These are phyloP conservation scores for Nakaseomyces bracarensis DNA, from an alignment of 1,139 yeast genomes.

Conservation along the genomic window DNA sequence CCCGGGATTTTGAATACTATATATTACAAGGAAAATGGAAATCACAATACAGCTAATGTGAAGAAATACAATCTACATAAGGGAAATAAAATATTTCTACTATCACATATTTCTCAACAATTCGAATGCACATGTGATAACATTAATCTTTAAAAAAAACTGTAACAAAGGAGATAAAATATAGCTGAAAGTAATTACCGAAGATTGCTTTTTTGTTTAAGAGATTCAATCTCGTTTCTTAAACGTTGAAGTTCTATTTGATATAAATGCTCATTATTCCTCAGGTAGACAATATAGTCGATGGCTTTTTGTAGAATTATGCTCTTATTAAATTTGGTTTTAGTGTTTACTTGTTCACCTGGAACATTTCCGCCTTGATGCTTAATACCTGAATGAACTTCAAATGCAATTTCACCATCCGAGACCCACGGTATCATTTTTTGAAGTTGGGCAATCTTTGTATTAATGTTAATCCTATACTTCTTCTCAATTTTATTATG, in stretches of 20 bases:
- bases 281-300: conserved; percentile 46
- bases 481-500: conserved; percentile 64
- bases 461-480: conserved; percentile 62
- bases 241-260: conserved; percentile 30
- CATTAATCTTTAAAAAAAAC: no score
- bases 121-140: no score
- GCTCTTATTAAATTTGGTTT: conserved; percentile 48
- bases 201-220: conserved; percentile 11
- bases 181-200: no score
- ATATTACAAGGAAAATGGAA: no score
- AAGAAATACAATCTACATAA: no score
- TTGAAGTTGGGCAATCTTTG: conserved; percentile 58
- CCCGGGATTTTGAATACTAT: no score
- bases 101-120: no score
- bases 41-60: no score
- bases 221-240: conserved; percentile 28
- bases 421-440: conserved; percentile 56
- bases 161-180: no score
- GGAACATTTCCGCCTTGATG: conserved; percentile 8
- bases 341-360: conserved; percentile 14
- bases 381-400: conserved; percentile 34
- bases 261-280: conserved; percentile 37
- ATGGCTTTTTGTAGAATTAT: conserved; percentile 61
- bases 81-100: no score
- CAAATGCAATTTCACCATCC: conserved; percentile 50